These are phyloP conservation scores for Mucuna pruriens DNA, from an alignment of 306 rosid species.

Conservation along the genomic window DNA sequence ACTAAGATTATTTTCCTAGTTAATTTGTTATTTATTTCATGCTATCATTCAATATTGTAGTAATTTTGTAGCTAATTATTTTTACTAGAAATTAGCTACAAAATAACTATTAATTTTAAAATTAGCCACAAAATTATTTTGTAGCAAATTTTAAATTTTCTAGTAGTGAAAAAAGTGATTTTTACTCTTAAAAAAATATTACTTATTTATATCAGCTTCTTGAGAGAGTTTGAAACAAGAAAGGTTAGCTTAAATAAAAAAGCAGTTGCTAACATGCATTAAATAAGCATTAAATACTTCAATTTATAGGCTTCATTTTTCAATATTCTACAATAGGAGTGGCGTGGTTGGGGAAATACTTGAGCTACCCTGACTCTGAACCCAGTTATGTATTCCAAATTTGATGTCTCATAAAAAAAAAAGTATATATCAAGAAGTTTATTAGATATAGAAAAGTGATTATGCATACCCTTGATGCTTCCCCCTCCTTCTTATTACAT, in stretches of 20 bases:
- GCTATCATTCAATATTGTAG: too few relatives aligned
- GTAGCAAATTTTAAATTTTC: too few relatives aligned
- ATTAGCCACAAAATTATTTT: too few relatives aligned
- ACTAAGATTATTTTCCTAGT: too few relatives aligned
- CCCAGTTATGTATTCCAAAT: neutral
- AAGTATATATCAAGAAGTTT: neutral
- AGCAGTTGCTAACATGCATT: too few relatives aligned
- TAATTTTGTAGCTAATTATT: too few relatives aligned
- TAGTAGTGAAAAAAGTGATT: too few relatives aligned
- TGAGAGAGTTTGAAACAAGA: neutral
- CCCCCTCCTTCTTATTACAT: constrained; percentile 55
- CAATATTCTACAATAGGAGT: neutral
- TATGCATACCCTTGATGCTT: constrained; percentile 44
- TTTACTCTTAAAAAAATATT: too few relatives aligned
- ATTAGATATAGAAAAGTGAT: neutral
- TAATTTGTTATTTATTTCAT: too few relatives aligned
- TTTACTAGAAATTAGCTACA: too few relatives aligned
- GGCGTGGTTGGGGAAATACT: neutral
- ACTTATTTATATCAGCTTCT: neutral
- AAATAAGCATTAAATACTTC: neutral
- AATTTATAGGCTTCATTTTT: neutral
- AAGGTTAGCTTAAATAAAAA: neutral
- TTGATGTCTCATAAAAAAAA: neutral
- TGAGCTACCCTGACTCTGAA: neutral
- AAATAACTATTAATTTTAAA: too few relatives aligned